Base-by-base conservation (phyloP, 495 filamentous ascomycete species). In the Penicillium parvum region DNA sequence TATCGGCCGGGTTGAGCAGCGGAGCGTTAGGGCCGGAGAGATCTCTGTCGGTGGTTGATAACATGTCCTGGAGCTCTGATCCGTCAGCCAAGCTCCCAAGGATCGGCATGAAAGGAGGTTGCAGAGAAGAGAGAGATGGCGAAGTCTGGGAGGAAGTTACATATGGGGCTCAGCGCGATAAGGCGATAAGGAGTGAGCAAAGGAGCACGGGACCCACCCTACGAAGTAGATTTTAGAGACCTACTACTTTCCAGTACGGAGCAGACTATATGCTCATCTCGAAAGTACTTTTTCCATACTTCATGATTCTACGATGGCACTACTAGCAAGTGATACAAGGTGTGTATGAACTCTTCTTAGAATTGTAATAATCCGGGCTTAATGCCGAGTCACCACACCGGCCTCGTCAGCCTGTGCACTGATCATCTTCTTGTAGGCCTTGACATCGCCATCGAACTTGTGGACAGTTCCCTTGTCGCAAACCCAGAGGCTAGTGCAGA, bases 361-460 rank as follows among this genome's bases (percentile, higher is more conserved):
- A 12, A 30, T 30, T 30, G 28, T 7, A 9, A 9, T 8, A 27
- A 27, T 22, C 11, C 30, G 41, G 21, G 19, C 34, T 47, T 64
- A 71, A 29, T 71, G 69, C 45, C 61, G 58, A 19, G 60, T 55
- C 18, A 57, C 91, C 16, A 96, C 91, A 37, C 92, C 92, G 50
- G 82, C 81, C 23, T 79, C 80, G 60, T 92, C 85, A 11, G 92
- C 92, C 68, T 96, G 92, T 14, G 88, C 84, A 22, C 75, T 82
- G 55, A 99, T 97, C 65, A 85, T 79, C 80, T 85, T 95, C 83
- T 99, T 99, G 69, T 99, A 99, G 26, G 89, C 88, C 68, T 92
- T 85, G 18, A 99, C 89, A 62, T 91, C 89, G 19, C 92, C 92
- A 40, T 84, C 81, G 65, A 99, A 99, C 68, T 92, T 88, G 77